Conservation (phyloP, 1,284 basidiomycete genomes). For the Ustilago bromivora region DNA sequence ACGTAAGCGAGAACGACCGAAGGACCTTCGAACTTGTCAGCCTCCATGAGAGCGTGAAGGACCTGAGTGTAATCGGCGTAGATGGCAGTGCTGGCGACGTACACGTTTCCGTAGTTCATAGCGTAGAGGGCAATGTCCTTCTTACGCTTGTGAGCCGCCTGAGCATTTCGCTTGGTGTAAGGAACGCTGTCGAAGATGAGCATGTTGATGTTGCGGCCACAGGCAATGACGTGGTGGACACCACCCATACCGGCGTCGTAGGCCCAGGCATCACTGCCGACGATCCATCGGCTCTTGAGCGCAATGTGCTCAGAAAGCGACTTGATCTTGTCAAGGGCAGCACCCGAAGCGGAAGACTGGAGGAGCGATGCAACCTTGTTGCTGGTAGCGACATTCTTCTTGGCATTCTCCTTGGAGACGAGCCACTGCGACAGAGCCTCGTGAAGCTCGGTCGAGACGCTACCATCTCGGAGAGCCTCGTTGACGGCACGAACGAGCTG, state of each 20-base stretch:
- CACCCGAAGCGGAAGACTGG: constrained; percentile 75
- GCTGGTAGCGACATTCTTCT: constrained; percentile 48
- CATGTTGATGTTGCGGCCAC: constrained; percentile 90
- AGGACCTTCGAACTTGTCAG: constrained; percentile 89
- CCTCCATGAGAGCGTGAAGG: constrained; percentile 90
- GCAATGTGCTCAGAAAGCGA: constrained; percentile 54
- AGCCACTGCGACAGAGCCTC: constrained; percentile 61
- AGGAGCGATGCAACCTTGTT: constrained; percentile 69
- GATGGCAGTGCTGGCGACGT: constrained; percentile 93
- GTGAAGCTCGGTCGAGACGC: constrained; percentile 58
- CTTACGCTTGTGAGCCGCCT: constrained; percentile 67
- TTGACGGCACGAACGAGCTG: constrained; percentile 61
- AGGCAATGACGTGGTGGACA: constrained; percentile 91
- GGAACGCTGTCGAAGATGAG: constrained; percentile 94
- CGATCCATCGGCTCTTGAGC: constrained; percentile 81
- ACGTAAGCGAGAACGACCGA: constrained; percentile 94
- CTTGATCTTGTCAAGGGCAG: constrained; percentile 54
- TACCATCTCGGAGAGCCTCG: constrained; percentile 41
- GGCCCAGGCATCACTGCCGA: constrained; percentile 97
- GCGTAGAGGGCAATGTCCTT: constrained; percentile 77
- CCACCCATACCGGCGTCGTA: constrained; percentile 97
- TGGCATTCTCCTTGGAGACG: constrained; percentile 46
- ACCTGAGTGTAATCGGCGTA: constrained; percentile 96
- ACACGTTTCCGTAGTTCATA: constrained; percentile 97
- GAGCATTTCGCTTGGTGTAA: constrained; percentile 77